Base-by-base conservation (phyloP, 306 rosid species). In the Rosa lucieae region DNA sequence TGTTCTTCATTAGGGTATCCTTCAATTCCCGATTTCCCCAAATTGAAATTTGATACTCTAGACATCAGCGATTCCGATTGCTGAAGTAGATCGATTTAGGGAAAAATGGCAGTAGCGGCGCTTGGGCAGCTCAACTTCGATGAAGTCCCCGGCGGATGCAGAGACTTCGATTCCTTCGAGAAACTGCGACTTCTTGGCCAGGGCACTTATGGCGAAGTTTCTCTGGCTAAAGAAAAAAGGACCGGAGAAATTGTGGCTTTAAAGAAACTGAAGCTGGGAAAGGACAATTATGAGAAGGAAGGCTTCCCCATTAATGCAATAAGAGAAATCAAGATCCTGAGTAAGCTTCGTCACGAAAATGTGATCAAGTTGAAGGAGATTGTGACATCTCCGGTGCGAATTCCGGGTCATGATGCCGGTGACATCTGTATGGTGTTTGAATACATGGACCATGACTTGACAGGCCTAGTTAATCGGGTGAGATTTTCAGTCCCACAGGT, bases 391-490 rank as follows among this genome's bases (percentile, higher is more conserved):
- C 87, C 89, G 58, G 37, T 35, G 20, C 18, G 13, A 66, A 11
- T 3, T 29, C 23, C 39, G 78, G 76, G 78, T 70, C 85, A 78
- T 44, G 89, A 84, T 62, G 79, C 79, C 63, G 87, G 87, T 62
- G 89, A 84, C 58, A 84, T 87, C 75, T 87, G 81, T 74, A 79
- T 87, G 89, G 89, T 87, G 39, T 87, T 87, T 40, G 89, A 87
- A 70, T 87, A 87, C 80, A 87, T 87, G 89, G 89, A 87, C 80
- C 89, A 87, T 73, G 89, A 87, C 77, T 82, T 87, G 78, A 84
- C 89, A 10, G 89, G 89, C 11, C 86, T 87, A 21, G 85, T 84
- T n/a, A 82, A 81, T 43, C 17, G 89, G 86, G 82, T 73, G 84
- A 81, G 80, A 56, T 87, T 87, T 84, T 72, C 87, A 47, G 84